Conservation (phyloP, 2,329 filamentous ascomycete species). For the Colletotrichum echinochloae region DNA sequence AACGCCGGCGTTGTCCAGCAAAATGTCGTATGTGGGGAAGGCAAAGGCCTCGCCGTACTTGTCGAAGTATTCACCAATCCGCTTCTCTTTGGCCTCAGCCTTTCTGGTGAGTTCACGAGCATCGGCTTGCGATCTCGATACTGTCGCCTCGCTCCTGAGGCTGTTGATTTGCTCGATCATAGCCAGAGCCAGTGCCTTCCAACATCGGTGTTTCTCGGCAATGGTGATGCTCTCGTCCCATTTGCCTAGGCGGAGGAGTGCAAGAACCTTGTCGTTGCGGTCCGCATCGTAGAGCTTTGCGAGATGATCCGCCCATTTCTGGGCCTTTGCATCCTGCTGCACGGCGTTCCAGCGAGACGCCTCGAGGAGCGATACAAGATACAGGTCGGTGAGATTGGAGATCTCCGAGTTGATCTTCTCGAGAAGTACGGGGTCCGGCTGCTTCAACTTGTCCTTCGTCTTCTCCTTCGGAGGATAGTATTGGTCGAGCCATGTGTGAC, state of each 20-base stretch:
- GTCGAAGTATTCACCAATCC: slow-evolving; percentile 67
- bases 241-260: slow-evolving; percentile 65
- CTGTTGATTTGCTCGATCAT: slow-evolving; percentile 65
- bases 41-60: slow-evolving; percentile 75
- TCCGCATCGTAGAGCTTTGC: slow-evolving; percentile 62
- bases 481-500: slow-evolving; percentile 65
- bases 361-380: slow-evolving; percentile 66
- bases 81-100: slow-evolving; percentile 60
- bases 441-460: slow-evolving; percentile 47
- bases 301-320: slow-evolving; percentile 59
- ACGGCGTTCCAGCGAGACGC: slow-evolving; percentile 62
- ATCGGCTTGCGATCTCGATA: slow-evolving; percentile 32
- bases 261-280: slow-evolving; percentile 64
- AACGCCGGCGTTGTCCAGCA: slow-evolving; percentile 76
- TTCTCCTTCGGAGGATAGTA: slow-evolving; percentile 52
- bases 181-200: slow-evolving; percentile 67
- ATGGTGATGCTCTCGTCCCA: slow-evolving; percentile 70
- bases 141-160: slow-evolving; percentile 38
- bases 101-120: slow-evolving; percentile 54
- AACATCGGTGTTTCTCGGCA: slow-evolving; percentile 68
- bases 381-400: slow-evolving; percentile 65
- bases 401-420: slow-evolving; percentile 61
- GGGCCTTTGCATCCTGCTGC: slow-evolving; percentile 57
- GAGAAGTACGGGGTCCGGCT: slow-evolving; percentile 56
- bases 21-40: slow-evolving; percentile 82